Conservation (phyloP, 345 rosid species). For the Aurinia saxatilis region DNA sequence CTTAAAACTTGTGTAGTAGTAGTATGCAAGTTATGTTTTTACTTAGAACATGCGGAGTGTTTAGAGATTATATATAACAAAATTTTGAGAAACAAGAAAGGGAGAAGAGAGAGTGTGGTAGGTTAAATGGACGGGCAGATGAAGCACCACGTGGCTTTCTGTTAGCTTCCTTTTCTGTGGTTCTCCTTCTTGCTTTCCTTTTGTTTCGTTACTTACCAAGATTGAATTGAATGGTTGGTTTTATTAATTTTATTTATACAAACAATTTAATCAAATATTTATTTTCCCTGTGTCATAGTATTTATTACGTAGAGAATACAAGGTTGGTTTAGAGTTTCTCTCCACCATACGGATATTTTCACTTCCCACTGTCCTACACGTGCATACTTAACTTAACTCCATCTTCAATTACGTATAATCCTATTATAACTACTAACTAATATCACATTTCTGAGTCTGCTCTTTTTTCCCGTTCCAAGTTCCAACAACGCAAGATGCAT, state of each 20-base stretch:
- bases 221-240: constrained; percentile 29
- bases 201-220: constrained; percentile 26
- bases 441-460: no score
- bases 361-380: no score
- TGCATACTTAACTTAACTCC: no score
- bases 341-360: no score
- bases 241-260: background rate
- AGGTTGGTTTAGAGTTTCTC: no score
- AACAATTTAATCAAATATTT: background rate
- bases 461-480: no score
- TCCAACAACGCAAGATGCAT: no score
- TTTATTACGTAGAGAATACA: background rate
- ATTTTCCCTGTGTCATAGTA: background rate
- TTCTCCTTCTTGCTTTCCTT: constrained; percentile 12
- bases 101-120: constrained; percentile 24
- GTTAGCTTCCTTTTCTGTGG: constrained; percentile 22
- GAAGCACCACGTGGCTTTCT: constrained; percentile 34
- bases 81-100: background rate
- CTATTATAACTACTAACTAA: no score
- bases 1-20: background rate
- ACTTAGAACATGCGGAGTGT: background rate
- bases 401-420: no score
- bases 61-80: constrained; percentile 13
- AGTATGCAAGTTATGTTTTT: background rate
- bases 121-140: constrained; percentile 49